Conservation (phyloP, 768 basidiomycete genomes). For the Boletus sp. region DNA sequence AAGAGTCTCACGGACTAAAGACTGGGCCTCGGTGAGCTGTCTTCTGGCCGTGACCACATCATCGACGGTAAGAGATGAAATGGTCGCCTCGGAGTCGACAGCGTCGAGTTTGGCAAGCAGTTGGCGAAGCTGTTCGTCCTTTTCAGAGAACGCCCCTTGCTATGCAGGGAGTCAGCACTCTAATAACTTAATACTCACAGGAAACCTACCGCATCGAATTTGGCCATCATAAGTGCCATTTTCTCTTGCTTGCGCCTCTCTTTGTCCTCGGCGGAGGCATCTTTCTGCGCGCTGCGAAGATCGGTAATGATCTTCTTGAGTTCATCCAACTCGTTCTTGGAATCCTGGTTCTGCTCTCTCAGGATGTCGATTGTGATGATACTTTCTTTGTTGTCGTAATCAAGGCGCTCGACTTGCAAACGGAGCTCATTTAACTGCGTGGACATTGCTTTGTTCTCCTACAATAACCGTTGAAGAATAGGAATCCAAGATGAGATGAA, state of each 20-base stretch:
- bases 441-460: constrained; percentile 96
- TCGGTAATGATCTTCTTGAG: constrained; percentile 76
- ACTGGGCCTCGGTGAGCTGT: constrained; percentile 87
- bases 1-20: constrained; percentile 79
- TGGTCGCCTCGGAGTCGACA: constrained; percentile 59
- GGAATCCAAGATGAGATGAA: constrained; percentile 1
- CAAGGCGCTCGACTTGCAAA: constrained; percentile 84
- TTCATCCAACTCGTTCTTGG: constrained; percentile 85
- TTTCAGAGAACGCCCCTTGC: constrained; percentile 95
- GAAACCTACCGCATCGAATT: constrained; percentile 83
- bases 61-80: constrained; percentile 61
- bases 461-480: constrained; percentile 12
- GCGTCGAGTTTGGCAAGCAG: constrained; percentile 81
- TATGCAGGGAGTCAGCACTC: constrained; percentile 26
- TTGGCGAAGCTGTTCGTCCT: constrained; percentile 87
- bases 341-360: constrained; percentile 89
- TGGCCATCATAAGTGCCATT: constrained; percentile 99
- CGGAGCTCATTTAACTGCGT: constrained; percentile 90
- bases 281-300: constrained; percentile 76
- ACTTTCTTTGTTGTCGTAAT: constrained; percentile 95
- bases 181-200: background rate
- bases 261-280: constrained; percentile 89
- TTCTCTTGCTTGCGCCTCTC: constrained; percentile 99
- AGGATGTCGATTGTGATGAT: constrained; percentile 90
- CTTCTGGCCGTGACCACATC: constrained; percentile 81